Evolutionary conservation across 148 eudicot genomes (phyloP), one percentile per base, ranked within the genome.

Genomic region (Nyssa sinensis): DNA sequence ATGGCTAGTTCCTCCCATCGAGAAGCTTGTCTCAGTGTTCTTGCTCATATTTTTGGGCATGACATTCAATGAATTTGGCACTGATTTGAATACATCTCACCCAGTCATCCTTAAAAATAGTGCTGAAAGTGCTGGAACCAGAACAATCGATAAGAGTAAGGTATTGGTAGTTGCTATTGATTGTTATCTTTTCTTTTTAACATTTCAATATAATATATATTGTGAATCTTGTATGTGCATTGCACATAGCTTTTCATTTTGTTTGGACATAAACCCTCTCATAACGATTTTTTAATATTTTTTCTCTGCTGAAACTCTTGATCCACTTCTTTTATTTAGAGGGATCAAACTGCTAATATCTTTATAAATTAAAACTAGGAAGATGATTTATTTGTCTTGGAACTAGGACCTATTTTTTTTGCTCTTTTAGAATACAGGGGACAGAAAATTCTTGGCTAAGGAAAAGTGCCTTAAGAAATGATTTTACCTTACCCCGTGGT

Each of bases 21-120:
- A 33, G 99, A 95, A 85, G 81, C 93, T 66, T 90, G 93, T 74
- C 93, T 78, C 61, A 84, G 82, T 70, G 88, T 93, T 83, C 89
- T 95, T 82, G 85, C 80, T 70, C 84, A 80, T 65, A 65, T 91
- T 65, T 91, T 89, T 81, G 94, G 91, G 58, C 82, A 77, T 74
- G 81, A 80, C 68, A 69, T n/a, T 71, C 27, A 61, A 67, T 69
- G 87, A 81, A 31, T 73, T 74, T 78, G 86, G 82, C 75, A 74
- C 78, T 49, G 88, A 89, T 74, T 85, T 67, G 37, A 86, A 74
- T 55, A 68, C 72, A 31, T 73, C 84, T 66, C 69, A 69, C 39
- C 58, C 75, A 27, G 73, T 80, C 31, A 66, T 80, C 35, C 82
- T 77, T 69, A 86, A 75, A 69, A 83, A 78, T 74, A 74, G 81